A percentile compares a stretch with the other conserved stretches of the same genome.
Conservation (phyloP, 1,284 basidiomycete genomes). For the Sporisorium scitamineum region DNA sequence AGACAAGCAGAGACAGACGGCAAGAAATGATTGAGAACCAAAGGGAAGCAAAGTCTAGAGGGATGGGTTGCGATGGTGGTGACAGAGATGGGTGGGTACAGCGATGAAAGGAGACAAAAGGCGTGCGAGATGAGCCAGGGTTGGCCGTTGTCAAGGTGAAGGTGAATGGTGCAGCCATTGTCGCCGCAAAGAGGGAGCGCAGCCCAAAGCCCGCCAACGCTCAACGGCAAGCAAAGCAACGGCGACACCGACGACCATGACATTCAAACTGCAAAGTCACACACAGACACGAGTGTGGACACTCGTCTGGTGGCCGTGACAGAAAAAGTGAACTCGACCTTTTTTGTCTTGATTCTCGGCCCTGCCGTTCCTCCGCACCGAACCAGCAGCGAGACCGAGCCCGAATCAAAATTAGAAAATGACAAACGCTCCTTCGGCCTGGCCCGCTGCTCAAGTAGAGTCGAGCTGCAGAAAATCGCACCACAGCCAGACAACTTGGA, state of each 20-base stretch:
- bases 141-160: not conserved
- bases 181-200: not conserved
- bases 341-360: constrained; percentile 2
- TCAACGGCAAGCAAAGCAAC: not conserved
- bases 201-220: not conserved
- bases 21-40: not conserved
- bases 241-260: not conserved
- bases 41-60: not conserved
- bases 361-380: constrained; percentile 21
- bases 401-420: not conserved
- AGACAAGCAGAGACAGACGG: not conserved
- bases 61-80: not conserved
- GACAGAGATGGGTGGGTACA: not conserved
- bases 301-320: constrained; percentile 25
- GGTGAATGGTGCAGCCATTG: not conserved
- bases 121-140: not conserved
- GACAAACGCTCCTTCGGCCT: not conserved
- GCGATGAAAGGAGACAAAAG: not conserved
- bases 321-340: not conserved
- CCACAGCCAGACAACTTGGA: not conserved
- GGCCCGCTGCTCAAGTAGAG: not conserved
- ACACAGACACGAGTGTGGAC: too few species aligned
- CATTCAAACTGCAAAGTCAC: constrained; percentile 1
- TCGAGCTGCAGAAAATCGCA: not conserved
- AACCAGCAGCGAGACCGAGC: constrained; percentile 25